Conservation (phyloP, 2,329 filamentous ascomycete species). For the Aspergillus latus region DNA sequence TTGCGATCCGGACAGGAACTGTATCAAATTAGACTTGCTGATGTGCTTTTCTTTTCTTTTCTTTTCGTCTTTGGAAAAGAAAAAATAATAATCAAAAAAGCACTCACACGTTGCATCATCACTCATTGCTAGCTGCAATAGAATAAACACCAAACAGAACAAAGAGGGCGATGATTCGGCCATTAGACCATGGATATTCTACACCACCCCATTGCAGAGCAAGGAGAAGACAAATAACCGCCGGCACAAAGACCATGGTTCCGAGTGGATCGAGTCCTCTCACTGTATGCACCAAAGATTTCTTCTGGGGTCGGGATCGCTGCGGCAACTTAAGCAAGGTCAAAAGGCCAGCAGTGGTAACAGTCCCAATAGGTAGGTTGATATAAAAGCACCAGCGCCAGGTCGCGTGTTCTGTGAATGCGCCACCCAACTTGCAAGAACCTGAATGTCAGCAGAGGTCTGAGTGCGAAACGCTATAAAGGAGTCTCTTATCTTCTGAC, state of each 20-base stretch:
- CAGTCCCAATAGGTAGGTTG: slow-evolving; percentile 6
- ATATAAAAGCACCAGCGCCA: slow-evolving; percentile 17
- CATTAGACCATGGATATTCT: slow-evolving; percentile 20
- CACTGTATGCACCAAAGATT: neutral
- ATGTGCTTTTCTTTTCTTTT: too few species aligned
- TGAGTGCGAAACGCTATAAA: too few species aligned
- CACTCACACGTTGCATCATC: slow-evolving; percentile 45
- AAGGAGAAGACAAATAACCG: slow-evolving; percentile 9
- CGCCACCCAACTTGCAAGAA: slow-evolving; percentile 23
- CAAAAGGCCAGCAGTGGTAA: neutral
- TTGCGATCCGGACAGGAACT: slow-evolving; percentile 36
- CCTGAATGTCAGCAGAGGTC: neutral
- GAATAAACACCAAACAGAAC: slow-evolving; percentile 39
- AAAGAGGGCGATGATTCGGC: slow-evolving; percentile 26
- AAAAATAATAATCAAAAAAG: too few species aligned
- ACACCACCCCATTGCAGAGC: slow-evolving; percentile 13
- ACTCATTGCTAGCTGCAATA: slow-evolving; percentile 43
- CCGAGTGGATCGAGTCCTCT: slow-evolving; percentile 1
- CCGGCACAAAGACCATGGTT: slow-evolving; percentile 6
- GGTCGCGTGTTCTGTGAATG: slow-evolving; percentile 25
- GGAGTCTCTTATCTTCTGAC: too few species aligned
- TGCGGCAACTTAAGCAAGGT: neutral
- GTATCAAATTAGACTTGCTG: too few species aligned
- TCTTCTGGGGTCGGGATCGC: neutral
- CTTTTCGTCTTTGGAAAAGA: too few species aligned